Evolutionary conservation across 169 alveolate species (phyloP), one percentile per base, ranked within the genome.

Genomic region (Perkinsus marinus): DNA sequence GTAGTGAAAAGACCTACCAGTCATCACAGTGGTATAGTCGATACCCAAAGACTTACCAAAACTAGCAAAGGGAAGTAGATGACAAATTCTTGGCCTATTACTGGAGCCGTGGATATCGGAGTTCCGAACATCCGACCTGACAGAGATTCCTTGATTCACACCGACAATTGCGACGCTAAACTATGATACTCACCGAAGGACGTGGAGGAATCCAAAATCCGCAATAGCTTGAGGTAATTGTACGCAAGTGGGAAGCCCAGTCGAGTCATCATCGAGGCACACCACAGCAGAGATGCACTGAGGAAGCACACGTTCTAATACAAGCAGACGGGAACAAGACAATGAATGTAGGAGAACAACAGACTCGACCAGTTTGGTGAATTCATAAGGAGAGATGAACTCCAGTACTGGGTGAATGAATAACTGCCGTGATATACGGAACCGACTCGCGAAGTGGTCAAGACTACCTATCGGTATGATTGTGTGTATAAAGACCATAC

Each of bases 191-290:
- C 9, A 90, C 92, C 91, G 22, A 57, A 57, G 37, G 79, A 89
- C 19, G 69, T 43, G 30, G 5, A 2, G 0, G 91, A 39, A 30
- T 89, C 39, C 17, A 39, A 57, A 5, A 68, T 79, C 30, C 93
- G 93, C 17, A 91, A 22, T 22, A 95, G 34, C 13, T 90, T 43
- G 43, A 93, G 89, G 89, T 93, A 95, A 46, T 95, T 95, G 39
- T 91, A 93, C 30, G 94, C 89, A 6, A 94, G 39, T 0, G 96
- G 95, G 16, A 95, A 94, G 39, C 95, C 91, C 10, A 95, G 92
- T 39, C 94, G 91, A n/a, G 95, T 92, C 36, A 95, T 39, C 57
- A 68, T 47, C 34, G 46, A 94, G 57, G 95, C 96, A 22, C 94
- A 92, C 89, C 93, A 94, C 0, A 91, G 69, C 19, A 94, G 91